Evolutionary conservation across 1,139 yeast genomes (phyloP).

Genomic region (Magnusiomyces magnusii): DNA sequence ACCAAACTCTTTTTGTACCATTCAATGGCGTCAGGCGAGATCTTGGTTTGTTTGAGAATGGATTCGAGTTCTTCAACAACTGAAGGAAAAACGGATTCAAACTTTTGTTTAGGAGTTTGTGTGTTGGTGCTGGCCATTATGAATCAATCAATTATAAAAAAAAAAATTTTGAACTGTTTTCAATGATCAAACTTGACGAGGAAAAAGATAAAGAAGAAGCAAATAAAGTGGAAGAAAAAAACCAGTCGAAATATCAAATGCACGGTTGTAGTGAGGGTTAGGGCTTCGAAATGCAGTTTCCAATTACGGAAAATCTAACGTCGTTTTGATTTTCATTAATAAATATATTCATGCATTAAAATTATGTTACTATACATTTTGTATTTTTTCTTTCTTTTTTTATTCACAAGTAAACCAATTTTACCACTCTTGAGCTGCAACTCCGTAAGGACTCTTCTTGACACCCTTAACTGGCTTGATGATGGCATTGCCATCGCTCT

Average conservation of each 20-base stretch:
- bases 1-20: conserved; percentile 75
- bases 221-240: no score
- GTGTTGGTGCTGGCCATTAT: conserved; percentile 3
- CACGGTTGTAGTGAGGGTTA: no score
- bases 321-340: no score
- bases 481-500: conserved; percentile 57
- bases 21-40: conserved; percentile 77
- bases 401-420: no score
- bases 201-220: no score
- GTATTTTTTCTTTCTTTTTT: no score
- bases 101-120: conserved; percentile 45
- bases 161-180: neutral
- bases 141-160: neutral
- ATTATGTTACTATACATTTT: no score
- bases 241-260: no score
- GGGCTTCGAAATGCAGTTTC: no score
- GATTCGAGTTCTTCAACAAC: conserved; percentile 69
- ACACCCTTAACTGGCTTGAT: conserved; percentile 62
- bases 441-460: conserved; percentile 62
- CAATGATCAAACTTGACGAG: no score
- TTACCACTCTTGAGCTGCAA: conserved; percentile 74
- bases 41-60: conserved; percentile 59
- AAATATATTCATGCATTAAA: no score
- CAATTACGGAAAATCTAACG: no score
- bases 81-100: conserved; percentile 66